Conservation (phyloP, 768 basidiomycete genomes). For the Pisolithus albus region DNA sequence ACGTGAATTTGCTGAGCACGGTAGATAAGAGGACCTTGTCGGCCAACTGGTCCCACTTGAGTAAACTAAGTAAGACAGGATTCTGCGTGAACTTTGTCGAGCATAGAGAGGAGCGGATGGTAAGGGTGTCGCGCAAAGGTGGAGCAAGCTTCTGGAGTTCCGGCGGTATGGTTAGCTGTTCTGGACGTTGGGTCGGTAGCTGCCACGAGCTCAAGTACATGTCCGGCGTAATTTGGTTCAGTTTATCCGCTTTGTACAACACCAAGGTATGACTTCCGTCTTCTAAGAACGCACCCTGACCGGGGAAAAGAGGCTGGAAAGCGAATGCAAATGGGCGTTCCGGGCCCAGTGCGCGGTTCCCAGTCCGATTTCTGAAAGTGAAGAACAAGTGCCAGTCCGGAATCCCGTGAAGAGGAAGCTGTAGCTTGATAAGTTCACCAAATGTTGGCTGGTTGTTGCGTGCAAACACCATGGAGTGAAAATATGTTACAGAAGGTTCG, state of each 20-base stretch:
- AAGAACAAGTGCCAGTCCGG: constrained; percentile 90
- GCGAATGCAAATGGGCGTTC: constrained; percentile 90
- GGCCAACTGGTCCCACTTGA: constrained; percentile 71
- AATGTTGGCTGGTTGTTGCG: constrained; percentile 86
- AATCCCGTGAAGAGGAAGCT: constrained; percentile 58
- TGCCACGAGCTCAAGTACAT: constrained; percentile 66
- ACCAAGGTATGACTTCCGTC: constrained; percentile 85
- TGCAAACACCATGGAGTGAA: constrained; percentile 87
- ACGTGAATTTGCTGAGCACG: constrained; percentile 78
- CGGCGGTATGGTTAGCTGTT: constrained; percentile 49
- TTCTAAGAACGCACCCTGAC: constrained; percentile 70
- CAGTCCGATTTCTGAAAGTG: constrained; percentile 75
- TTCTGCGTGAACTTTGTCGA: constrained; percentile 93
- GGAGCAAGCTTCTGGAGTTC: constrained; percentile 61
- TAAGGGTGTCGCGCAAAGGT: constrained; percentile 69
- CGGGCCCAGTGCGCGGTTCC: constrained; percentile 39
- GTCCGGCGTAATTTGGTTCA: constrained; percentile 53
- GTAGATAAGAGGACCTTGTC: constrained; percentile 62
- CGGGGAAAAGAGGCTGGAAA: constrained; percentile 80
- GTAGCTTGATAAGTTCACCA: constrained; percentile 87
- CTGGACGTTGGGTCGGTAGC: constrained; percentile 47
- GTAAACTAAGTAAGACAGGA: constrained; percentile 66
- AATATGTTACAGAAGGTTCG: constrained; percentile 72
- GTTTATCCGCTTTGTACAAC: constrained; percentile 77
- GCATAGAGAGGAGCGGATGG: constrained; percentile 83